A percentile compares a stretch with the other conserved stretches of the same genome.
phyloP scores from a whole-genome alignment of 2,329 filamentous ascomycete genomes.

The Tolypocladium capitatum region DNA sequence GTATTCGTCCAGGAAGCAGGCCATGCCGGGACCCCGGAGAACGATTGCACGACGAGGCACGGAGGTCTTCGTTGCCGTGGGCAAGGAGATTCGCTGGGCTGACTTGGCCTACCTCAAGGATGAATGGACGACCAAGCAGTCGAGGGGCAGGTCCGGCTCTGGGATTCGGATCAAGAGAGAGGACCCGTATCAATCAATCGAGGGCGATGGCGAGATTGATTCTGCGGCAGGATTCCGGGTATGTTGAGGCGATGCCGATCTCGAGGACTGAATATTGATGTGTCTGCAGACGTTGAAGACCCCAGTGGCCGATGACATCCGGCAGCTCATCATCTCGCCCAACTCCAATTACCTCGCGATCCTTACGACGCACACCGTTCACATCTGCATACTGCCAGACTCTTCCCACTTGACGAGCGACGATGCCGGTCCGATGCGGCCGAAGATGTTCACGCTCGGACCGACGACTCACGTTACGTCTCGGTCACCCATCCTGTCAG shows the following conservation, averaged over 20 bases:
- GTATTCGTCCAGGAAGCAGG: constrained; percentile 29
- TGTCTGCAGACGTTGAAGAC: constrained; percentile 54
- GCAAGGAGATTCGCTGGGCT: constrained; percentile 84
- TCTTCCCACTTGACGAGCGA: constrained; percentile 58
- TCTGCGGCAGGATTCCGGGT: constrained; percentile 19
- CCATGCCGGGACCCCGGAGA: constrained; percentile 36
- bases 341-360: constrained; percentile 72
- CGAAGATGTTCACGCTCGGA: constrained; percentile 83
- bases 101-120: constrained; percentile 73
- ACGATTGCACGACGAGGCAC: constrained; percentile 72
- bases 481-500: constrained; percentile 65
- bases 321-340: constrained; percentile 74
- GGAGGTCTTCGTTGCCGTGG: constrained; percentile 79
- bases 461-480: constrained; percentile 85
- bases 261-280: constrained; percentile 1
- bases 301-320: constrained; percentile 68
- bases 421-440: constrained; percentile 56
- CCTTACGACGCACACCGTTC: constrained; percentile 74
- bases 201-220: constrained; percentile 15
- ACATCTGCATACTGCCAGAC: constrained; percentile 77
- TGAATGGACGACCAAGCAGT: constrained; percentile 20
- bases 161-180: constrained; percentile 34
- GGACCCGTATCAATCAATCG: constrained; percentile 25
- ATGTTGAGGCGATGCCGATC: constrained; percentile 6
- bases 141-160: constrained; percentile 16